Evolutionary conservation across 495 filamentous ascomycete genomes (phyloP).

Genomic region (Aspergillus diversus): DNA sequence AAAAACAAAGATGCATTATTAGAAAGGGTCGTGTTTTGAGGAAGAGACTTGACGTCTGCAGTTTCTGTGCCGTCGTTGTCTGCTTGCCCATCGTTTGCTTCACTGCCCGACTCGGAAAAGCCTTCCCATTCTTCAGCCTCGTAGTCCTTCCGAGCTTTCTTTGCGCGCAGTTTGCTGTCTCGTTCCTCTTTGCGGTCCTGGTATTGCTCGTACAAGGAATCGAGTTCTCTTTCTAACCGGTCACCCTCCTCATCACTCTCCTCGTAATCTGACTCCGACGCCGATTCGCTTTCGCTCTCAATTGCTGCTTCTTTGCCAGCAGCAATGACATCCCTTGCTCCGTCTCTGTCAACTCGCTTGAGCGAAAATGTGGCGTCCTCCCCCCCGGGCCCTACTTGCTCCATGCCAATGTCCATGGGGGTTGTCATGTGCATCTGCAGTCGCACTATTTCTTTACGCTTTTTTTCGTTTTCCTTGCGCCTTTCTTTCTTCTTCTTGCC

Average conservation of each 20-base stretch:
- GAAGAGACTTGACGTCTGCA: constrained; percentile 49
- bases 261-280: constrained; percentile 60
- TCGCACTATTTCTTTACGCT: constrained; percentile 85
- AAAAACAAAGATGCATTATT: constrained; percentile 89
- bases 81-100: constrained; percentile 54
- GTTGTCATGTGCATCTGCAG: constrained; percentile 97
- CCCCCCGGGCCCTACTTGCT: constrained; percentile 77
- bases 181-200: constrained; percentile 74
- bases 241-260: constrained; percentile 81
- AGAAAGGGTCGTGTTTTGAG: constrained; percentile 61
- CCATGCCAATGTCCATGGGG: constrained; percentile 93
- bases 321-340: constrained; percentile 68
- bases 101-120: constrained; percentile 70
- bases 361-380: constrained; percentile 82
- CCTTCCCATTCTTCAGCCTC: constrained; percentile 91
- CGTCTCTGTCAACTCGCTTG: constrained; percentile 74
- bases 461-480: constrained; percentile 84
- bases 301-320: constrained; percentile 74
- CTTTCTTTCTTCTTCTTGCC: constrained; percentile 77
- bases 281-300: constrained; percentile 61
- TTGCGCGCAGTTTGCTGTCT: constrained; percentile 86
- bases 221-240: constrained; percentile 78
- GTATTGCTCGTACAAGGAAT: constrained; percentile 83
- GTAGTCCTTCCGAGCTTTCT: constrained; percentile 81
- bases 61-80: constrained; percentile 58